A percentile compares a stretch with the other conserved stretches of the same genome.
phyloP scores from a whole-genome alignment of 257 asterid species.

The Jacaranda mimosifolia region DNA sequence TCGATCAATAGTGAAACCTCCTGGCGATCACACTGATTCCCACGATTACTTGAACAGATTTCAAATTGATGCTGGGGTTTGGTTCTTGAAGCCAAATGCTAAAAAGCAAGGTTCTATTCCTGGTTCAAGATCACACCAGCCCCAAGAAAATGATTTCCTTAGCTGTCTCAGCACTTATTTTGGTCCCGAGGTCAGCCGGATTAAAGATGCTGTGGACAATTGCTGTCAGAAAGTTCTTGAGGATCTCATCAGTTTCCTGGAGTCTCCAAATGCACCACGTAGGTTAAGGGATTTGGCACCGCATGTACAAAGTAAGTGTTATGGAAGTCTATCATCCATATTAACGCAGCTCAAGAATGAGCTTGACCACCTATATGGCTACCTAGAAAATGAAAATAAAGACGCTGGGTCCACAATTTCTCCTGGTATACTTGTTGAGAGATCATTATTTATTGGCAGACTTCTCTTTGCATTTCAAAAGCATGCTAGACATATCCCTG shows the following conservation, averaged over 20 bases:
- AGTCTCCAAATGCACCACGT: constrained; percentile 84
- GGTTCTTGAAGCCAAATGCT: constrained; percentile 82
- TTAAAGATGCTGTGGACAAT: constrained; percentile 87
- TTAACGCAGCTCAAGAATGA: constrained; percentile 73
- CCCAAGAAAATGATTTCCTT: constrained; percentile 76
- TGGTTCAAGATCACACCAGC: constrained; percentile 63
- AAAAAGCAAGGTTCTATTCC: constrained; percentile 57
- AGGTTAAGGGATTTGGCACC: constrained; percentile 91
- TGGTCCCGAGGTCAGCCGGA: constrained; percentile 90
- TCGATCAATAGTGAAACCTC: constrained; percentile 57
- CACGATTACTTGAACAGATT: constrained; percentile 65
- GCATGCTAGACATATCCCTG: constrained; percentile 90
- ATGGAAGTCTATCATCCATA: constrained; percentile 72
- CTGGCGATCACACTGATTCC: constrained; percentile 61
- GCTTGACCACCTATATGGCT: constrained; percentile 64
- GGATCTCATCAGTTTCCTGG: constrained; percentile 87
- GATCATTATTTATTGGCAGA: constrained; percentile 88
- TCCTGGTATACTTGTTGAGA: constrained; percentile 79
- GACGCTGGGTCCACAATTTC: constrained; percentile 53
- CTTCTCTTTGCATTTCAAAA: constrained; percentile 94
- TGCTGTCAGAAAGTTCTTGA: constrained; percentile 80
- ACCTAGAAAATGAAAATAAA: constrained; percentile 57
- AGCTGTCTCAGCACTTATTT: constrained; percentile 83
- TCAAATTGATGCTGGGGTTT: constrained; percentile 79
- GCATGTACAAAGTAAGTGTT: constrained; percentile 80